A percentile compares a stretch with the other conserved stretches of the same genome.
Conservation (phyloP, 345 rosid species). For the Mercurialis annua region DNA sequence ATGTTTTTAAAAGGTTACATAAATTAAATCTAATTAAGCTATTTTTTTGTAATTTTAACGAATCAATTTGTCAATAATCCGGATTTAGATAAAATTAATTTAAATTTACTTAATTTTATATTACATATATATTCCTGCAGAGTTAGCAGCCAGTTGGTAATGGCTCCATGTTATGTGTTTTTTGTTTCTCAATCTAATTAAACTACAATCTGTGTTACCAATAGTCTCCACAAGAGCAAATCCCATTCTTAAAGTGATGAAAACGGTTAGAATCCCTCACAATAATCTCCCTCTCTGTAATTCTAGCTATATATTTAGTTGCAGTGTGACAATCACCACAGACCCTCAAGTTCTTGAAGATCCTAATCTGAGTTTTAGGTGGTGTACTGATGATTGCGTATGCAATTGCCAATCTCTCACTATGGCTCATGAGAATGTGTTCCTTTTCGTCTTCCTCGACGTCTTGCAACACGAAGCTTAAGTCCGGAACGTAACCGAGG, state of each 20-base stretch:
- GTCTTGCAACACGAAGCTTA: constrained; percentile 8
- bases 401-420: constrained; percentile 12
- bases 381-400: constrained; percentile 7
- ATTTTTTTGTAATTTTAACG: too few species aligned
- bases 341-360: constrained; percentile 11
- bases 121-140: not conserved
- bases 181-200: not conserved
- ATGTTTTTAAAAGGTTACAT: too few species aligned
- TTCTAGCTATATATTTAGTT: constrained; percentile 1
- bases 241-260: constrained; percentile 9
- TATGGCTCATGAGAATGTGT: constrained; percentile 3
- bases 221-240: constrained; percentile 12
- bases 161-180: not conserved
- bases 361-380: constrained; percentile 1
- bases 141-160: not conserved
- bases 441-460: constrained; percentile 13
- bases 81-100: too few species aligned
- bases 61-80: too few species aligned
- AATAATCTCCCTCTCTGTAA: constrained; percentile 12
- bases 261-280: constrained; percentile 13
- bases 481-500: constrained; percentile 5
- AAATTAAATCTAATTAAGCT: too few species aligned
- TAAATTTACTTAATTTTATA: too few species aligned
- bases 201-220: not conserved
- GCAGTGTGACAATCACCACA: constrained; percentile 15